Base-by-base conservation (phyloP, 169 alveolate genomes). In the Toxoplasma gondii region DNA sequence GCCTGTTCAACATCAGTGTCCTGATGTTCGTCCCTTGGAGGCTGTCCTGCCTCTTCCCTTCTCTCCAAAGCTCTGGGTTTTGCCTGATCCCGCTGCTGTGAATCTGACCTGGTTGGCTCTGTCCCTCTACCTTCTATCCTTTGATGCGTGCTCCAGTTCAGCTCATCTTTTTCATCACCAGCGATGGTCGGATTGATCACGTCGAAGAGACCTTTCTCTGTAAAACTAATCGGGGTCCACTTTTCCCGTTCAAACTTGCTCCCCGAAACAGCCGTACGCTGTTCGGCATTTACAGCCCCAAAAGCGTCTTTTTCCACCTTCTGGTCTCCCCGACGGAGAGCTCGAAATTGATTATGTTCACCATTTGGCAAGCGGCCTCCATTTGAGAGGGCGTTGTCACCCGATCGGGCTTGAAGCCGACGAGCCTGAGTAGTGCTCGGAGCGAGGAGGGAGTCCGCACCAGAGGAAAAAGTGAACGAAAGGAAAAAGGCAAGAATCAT, bases 141-240 rank as follows among this genome's bases (percentile, higher is more conserved):
- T 12, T 78, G 39, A 31, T 78, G 86, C 86, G 44, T 45, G 27
- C 45, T 41, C 86, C 86, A 78, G 86, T n/a, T 38, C 44, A 78
- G 86, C 22, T 78, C 86, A n/a, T 78, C 86, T 38, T 19, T 38
- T n/a, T 78, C 86, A 45, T 38, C 43, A 12, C 49, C 39, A 16
- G 12, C 44, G 86, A 78, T n/a, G 49, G 22, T 16, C 86, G 86
- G 86, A 78, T 78, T 78, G 86, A 78, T 38, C 39, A 78, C 86
- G 86, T 78, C 86, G 43, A 78, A 78, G n/a, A 78, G 44, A 31
- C 86, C 86, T 7, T 78, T 27, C 44, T 78, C 86, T 16, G n/a
- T 45, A n/a, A 78, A 17, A 4, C 44, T 78, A 17, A 78, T 12
- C 39, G 86, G 86, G 86, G 39, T 31, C 39, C 39, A 78, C 74